phyloP scores from a whole-genome alignment of 108 stramenopile genomes.

The Mediolabrus comicus region DNA sequence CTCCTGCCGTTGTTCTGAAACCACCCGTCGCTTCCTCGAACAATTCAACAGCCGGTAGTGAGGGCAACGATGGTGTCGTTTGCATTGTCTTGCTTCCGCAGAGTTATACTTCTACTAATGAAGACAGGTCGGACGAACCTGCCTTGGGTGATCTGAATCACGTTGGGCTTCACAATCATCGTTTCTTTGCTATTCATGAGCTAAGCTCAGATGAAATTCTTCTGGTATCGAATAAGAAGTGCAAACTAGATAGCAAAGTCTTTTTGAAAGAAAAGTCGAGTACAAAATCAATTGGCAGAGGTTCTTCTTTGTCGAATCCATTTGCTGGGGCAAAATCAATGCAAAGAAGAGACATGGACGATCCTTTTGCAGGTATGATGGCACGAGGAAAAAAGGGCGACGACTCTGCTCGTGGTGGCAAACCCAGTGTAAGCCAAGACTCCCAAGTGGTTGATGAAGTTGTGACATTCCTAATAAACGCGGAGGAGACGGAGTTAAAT shows the following conservation, averaged over 20 bases:
- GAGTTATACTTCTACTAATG: constrained; percentile 36
- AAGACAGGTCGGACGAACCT: constrained; percentile 16
- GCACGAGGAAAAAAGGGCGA: constrained; percentile 60
- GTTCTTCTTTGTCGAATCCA: constrained; percentile 20
- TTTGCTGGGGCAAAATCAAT: constrained; percentile 51
- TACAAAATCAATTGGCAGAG: neutral
- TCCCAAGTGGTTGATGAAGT: constrained; percentile 52
- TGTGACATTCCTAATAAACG: constrained; percentile 47
- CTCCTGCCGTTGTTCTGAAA: constrained; percentile 70
- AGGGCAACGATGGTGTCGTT: neutral
- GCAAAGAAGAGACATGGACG: constrained; percentile 36
- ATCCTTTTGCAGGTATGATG: constrained; percentile 77
- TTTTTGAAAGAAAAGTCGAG: constrained; percentile 52
- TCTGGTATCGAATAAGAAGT: constrained; percentile 57
- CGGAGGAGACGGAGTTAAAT: constrained; percentile 53
- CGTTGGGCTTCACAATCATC: constrained; percentile 51
- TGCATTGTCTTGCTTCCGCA: constrained; percentile 63
- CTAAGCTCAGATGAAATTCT: constrained; percentile 65
- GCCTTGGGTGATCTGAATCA: constrained; percentile 49
- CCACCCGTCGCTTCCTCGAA: constrained; percentile 26
- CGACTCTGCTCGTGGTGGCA: neutral
- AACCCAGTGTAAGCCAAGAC: constrained; percentile 24
- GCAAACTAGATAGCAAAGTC: constrained; percentile 61
- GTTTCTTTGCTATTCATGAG: constrained; percentile 56
- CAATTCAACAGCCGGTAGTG: neutral